Percentiles rank a stretch among this genome's conserved stretches.
These are phyloP conservation scores for Telopea speciosissima DNA, from an alignment of 177 flowering plant genomes.

Conservation along the genomic window DNA sequence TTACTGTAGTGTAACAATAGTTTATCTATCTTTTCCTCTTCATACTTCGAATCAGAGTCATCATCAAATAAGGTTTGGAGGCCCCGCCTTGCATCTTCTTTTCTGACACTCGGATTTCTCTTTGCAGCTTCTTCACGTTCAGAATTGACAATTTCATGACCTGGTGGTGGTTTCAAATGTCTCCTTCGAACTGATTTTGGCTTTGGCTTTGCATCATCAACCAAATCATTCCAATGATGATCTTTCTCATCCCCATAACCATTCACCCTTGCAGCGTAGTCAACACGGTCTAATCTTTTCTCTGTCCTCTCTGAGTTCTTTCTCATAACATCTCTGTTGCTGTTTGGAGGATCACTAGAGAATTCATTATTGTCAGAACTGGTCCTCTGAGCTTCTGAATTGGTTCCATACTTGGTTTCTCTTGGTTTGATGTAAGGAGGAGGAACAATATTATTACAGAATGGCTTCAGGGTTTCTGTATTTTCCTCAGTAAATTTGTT, in stretches of 20 bases:
- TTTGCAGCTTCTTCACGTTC: conserved; percentile 28
- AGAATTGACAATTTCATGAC: conserved; percentile 15
- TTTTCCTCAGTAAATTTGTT: conserved; percentile 22
- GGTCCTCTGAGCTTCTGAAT: conserved; percentile 4
- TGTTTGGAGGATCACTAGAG: conserved; percentile 16
- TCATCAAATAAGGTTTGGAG: conserved; percentile 27
- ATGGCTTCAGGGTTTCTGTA: conserved; percentile 16
- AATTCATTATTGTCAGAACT: conserved; percentile 9
- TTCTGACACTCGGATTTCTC: conserved; percentile 46
- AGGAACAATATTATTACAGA: conserved; percentile 16
- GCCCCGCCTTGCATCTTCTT: conserved; percentile 42
- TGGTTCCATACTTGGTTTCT: conserved; percentile 2
- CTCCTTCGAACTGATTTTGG: conserved; percentile 45
- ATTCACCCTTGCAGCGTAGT: conserved; percentile 16
- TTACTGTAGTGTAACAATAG: conserved; percentile 74
- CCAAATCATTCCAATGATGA: conserved; percentile 25
- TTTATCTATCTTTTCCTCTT: conserved; percentile 73
- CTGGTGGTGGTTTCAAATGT: conserved; percentile 41
- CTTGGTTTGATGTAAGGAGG: conserved; percentile 44
- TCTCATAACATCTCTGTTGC: conserved; percentile 4
- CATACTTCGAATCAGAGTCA: conserved; percentile 29
- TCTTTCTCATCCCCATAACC: conserved; percentile 21
- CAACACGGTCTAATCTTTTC: conserved; percentile 13
- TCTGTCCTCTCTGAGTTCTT: conserved; percentile 16
- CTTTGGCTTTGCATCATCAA: conserved; percentile 32